These are phyloP conservation scores for Globisporangium sylvaticum DNA, from an alignment of 352 stramenopile genomes.

Conservation along the genomic window DNA sequence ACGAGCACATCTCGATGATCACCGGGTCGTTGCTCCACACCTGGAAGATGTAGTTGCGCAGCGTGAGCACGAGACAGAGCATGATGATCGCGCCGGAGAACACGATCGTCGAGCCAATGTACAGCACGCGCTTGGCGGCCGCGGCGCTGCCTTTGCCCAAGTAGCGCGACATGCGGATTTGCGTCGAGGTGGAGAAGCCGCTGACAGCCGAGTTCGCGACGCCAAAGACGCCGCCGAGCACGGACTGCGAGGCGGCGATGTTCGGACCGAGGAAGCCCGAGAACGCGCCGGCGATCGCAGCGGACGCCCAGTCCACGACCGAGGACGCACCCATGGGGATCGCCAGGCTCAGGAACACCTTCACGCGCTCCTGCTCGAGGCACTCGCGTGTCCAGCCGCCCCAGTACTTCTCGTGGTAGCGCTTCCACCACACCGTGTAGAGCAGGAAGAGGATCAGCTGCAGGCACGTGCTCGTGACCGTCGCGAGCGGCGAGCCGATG, in stretches of 20 bases:
- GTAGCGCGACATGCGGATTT: conserved; percentile 54
- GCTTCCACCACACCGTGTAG: conserved; percentile 48
- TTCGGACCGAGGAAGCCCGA: conserved; percentile 43
- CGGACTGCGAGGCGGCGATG: conserved; percentile 40
- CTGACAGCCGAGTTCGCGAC: conserved; percentile 43
- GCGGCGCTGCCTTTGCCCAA: conserved; percentile 38
- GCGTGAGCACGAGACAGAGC: conserved; percentile 27
- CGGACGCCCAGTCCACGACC: conserved; percentile 44
- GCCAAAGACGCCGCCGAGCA: conserved; percentile 41
- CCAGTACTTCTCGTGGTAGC: conserved; percentile 49
- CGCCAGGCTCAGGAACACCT: conserved; percentile 44
- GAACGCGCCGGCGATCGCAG: conserved; percentile 37
- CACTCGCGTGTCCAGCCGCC: conserved; percentile 38
- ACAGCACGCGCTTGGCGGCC: conserved; percentile 40
- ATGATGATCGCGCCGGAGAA: conserved; percentile 30
- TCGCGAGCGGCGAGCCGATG: conserved; percentile 59
- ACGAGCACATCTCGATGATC: conserved; percentile 41
- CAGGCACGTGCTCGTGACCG: conserved; percentile 39
- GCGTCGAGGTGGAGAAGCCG: conserved; percentile 42
- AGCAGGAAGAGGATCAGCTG: conserved; percentile 39
- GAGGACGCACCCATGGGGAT: conserved; percentile 49
- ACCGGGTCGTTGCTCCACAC: conserved; percentile 43
- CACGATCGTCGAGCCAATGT: conserved; percentile 34
- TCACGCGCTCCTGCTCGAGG: conserved; percentile 33
- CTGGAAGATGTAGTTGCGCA: conserved; percentile 37